Percentiles rank a stretch among this genome's conserved stretches.
phyloP scores from a whole-genome alignment of 805 yeast genomes.

The Spathaspora hagerdaliae region DNA sequence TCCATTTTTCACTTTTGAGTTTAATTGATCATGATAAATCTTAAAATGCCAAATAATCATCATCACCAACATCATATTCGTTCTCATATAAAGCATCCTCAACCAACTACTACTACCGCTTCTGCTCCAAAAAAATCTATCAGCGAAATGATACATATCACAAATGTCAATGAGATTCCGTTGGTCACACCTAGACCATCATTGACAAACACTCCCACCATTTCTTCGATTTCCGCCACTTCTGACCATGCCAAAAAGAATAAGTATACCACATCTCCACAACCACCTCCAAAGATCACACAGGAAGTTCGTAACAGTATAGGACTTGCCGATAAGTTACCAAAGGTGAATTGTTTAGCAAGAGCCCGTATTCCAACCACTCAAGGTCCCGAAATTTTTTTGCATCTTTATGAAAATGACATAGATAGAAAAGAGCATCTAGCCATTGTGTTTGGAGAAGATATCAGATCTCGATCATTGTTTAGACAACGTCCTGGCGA shows the following conservation, averaged over 20 bases:
- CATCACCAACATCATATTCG: neutral
- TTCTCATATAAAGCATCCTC: slow-evolving; percentile 1
- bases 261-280: slow-evolving; percentile 5
- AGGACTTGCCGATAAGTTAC: slow-evolving; percentile 54
- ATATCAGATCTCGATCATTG: slow-evolving; percentile 72
- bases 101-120: neutral
- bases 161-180: slow-evolving; percentile 5
- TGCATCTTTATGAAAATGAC: slow-evolving; percentile 84
- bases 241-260: slow-evolving; percentile 11
- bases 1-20: too few relatives aligned
- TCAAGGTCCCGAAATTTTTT: slow-evolving; percentile 87
- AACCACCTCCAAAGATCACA: slow-evolving; percentile 4
- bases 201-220: neutral
- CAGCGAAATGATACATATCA: neutral
- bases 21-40: too few relatives aligned
- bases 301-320: slow-evolving; percentile 26
- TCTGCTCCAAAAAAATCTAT: neutral
- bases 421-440: slow-evolving; percentile 90
- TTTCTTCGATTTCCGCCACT: slow-evolving; percentile 3
- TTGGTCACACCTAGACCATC: slow-evolving; percentile 7
- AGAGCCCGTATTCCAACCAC: slow-evolving; percentile 97
- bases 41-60: neutral
- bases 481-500: slow-evolving; percentile 63
- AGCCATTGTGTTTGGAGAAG: slow-evolving; percentile 95
- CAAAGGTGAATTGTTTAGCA: slow-evolving; percentile 81